phyloP scores from a whole-genome alignment of 768 basidiomycete genomes.

The Suillus subalutaceus region DNA sequence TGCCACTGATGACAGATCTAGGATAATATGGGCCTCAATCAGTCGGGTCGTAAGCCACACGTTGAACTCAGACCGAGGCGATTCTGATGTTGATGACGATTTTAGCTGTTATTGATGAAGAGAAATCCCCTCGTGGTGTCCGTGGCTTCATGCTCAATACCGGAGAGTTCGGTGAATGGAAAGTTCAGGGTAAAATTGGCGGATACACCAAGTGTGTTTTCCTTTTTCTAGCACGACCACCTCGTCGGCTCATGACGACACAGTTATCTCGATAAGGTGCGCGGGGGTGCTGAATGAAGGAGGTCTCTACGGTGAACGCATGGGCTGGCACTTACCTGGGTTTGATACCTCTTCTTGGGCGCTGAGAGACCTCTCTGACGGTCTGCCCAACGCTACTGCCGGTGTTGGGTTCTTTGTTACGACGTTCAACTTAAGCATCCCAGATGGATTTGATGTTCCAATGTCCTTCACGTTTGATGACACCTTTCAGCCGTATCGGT shows the following conservation, averaged over 20 bases:
- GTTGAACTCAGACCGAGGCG: background rate
- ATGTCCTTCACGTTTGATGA: conserved; percentile 75
- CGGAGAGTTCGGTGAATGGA: conserved; percentile 66
- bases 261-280: conserved; percentile 75
- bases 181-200: conserved; percentile 77
- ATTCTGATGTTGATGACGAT: conserved; percentile 10
- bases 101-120: conserved; percentile 48
- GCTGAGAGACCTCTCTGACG: conserved; percentile 54
- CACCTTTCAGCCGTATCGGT: conserved; percentile 67
- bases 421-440: conserved; percentile 65
- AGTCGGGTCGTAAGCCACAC: conserved; percentile 49
- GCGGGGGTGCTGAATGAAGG: conserved; percentile 77
- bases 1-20: conserved; percentile 24
- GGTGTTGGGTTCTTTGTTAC: conserved; percentile 86
- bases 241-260: conserved; percentile 2
- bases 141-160: conserved; percentile 70
- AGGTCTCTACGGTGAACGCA: conserved; percentile 68
- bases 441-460: conserved; percentile 60
- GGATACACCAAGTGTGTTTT: conserved; percentile 60
- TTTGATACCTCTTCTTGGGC: conserved; percentile 68
- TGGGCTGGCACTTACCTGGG: conserved; percentile 76
- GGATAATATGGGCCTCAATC: conserved; percentile 83
- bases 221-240: conserved; percentile 1
- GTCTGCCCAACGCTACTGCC: conserved; percentile 57
- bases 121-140: conserved; percentile 80